Evolutionary conservation across 148 eudicot genomes (phyloP).

Genomic region (Heliosperma pusillum): DNA sequence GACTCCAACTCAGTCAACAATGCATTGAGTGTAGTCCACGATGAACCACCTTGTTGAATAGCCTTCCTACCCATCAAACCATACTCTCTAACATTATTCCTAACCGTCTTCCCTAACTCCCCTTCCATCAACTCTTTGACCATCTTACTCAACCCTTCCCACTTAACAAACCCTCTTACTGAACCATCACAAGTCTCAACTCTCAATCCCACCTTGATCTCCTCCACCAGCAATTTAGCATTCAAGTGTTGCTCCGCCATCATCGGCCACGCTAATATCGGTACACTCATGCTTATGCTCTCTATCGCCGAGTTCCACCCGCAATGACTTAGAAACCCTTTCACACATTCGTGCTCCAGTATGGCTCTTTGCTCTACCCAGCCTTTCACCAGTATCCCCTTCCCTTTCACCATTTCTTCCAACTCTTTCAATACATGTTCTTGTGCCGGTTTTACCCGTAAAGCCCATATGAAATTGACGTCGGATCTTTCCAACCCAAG

Average conservation of each 20-base stretch:
- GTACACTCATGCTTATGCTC: neutral
- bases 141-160: slow-evolving; percentile 37
- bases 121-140: slow-evolving; percentile 62
- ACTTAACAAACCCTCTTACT: slow-evolving; percentile 43
- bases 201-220: slow-evolving; percentile 45
- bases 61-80: slow-evolving; percentile 44
- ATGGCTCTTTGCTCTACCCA: slow-evolving; percentile 68
- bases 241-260: slow-evolving; percentile 69
- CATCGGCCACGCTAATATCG: slow-evolving; percentile 10
- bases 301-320: slow-evolving; percentile 12
- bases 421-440: slow-evolving; percentile 27
- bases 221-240: slow-evolving; percentile 59
- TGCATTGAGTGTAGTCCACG: slow-evolving; percentile 32
- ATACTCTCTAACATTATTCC: slow-evolving; percentile 34
- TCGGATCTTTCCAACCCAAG: slow-evolving; percentile 42
- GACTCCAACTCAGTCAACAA: slow-evolving; percentile 8
- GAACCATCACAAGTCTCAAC: slow-evolving; percentile 28
- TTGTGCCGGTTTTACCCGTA: slow-evolving; percentile 28
- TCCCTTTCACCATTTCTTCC: slow-evolving; percentile 39
- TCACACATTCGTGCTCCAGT: slow-evolving; percentile 39
- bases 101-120: slow-evolving; percentile 39
- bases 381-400: slow-evolving; percentile 46
- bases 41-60: slow-evolving; percentile 54
- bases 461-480: slow-evolving; percentile 58
- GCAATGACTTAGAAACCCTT: slow-evolving; percentile 51